Base-by-base conservation (phyloP, 169 alveolate genomes). In the Eimeria tenella region DNA sequence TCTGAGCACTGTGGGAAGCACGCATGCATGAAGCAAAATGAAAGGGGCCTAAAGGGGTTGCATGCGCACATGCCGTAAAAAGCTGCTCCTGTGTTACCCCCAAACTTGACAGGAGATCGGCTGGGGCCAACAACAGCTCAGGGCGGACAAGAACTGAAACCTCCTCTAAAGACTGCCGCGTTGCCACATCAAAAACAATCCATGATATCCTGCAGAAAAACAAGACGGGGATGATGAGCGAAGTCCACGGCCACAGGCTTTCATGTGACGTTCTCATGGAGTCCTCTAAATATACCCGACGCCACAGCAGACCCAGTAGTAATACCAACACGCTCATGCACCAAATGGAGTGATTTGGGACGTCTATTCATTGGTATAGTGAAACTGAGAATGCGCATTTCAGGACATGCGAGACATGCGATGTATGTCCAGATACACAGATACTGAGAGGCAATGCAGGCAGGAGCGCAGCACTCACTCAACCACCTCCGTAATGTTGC, bases 81-180 rank as follows among this genome's bases (percentile, higher is more conserved):
- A 83, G 91, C 52, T 83, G 73, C 77, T 56, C 91, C 52, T 83
- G 91, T 6, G 91, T 83, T 42, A 62, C 91, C n/a, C 91, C 91
- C 11, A 83, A 77, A 23, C 60, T 83, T 3, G 91, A 58, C 31
- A 83, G 91, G 49, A 62, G 25, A 10, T 58, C 91, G 42, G 91
- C 74, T 9, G 91, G 91, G 77, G 91, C 79, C 77, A 83, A 42
- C 13, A 83, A 77, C 91, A 58, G 91, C 62, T 83, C 91, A 21
- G 91, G 91, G 10, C 91, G 91, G 9, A 83, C 91, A 7, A 83
- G 62, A 42, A 83, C 62, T 0, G 91, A 58, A 25, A 62, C 75
- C 50, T 83, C 91, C 68, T 83, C 91, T 5, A 62, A 60, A 17
- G 75, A 56, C 77, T 83, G 91, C 19, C 91, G 62, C 31, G 91